These are phyloP conservation scores for Colletotrichum tropicale DNA, from an alignment of 2,329 filamentous ascomycete genomes.

Conservation along the genomic window DNA sequence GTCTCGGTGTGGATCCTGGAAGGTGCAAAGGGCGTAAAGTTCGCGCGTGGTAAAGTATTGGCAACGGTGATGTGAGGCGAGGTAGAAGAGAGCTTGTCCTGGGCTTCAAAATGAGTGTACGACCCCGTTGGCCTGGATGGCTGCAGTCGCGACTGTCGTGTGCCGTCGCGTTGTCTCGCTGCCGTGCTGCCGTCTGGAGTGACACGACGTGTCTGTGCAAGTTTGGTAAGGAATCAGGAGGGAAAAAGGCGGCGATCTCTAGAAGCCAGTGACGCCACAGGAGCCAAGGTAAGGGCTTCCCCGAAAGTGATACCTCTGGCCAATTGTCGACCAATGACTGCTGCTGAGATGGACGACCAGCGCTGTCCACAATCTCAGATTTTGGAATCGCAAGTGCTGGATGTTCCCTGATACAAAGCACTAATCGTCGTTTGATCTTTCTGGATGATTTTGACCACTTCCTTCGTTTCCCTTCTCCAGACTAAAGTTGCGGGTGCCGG, in stretches of 20 bases:
- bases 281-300: background rate
- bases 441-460: background rate
- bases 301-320: background rate
- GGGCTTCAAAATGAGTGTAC: background rate
- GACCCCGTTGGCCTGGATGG: background rate
- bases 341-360: conserved; percentile 7
- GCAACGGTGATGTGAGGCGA: background rate
- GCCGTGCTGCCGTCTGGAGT: background rate
- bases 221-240: conserved; percentile 5
- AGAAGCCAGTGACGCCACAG: conserved; percentile 11
- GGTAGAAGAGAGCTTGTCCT: background rate
- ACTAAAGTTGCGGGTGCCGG: background rate
- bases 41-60: background rate
- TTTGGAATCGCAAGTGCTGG: background rate
- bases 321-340: background rate
- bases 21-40: background rate
- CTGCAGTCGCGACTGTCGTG: background rate
- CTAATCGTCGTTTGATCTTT: background rate
- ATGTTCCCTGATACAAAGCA: background rate
- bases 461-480: background rate
- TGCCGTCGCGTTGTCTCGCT: background rate
- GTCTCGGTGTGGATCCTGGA: background rate
- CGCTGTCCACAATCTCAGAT: conserved; percentile 11
- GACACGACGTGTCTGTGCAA: conserved; percentile 6
- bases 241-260: background rate